Evolutionary conservation across 306 rosid species (phyloP), one percentile per base, ranked within the genome.

Genomic region (Crataegus laevigata): DNA sequence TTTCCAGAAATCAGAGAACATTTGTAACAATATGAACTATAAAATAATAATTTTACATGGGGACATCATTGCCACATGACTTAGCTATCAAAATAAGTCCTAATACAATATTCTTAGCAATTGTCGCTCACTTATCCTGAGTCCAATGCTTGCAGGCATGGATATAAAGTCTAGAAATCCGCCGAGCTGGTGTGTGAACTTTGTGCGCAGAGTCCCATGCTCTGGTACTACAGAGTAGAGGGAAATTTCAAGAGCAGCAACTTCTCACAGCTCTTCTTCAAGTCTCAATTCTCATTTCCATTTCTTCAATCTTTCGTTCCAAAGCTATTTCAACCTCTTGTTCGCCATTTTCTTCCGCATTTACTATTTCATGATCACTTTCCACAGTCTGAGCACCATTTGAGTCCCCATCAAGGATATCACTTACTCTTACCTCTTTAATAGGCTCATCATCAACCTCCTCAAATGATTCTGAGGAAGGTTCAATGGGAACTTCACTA

Each of bases 171-270:
- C 99, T 89, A 75, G 96, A 92, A 73, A 96, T 93, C 73, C 98
- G 99, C 17, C 98, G 87, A 81, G 99, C 96, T 29, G 99, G 98
- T 18, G 99, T 90, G 84, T 96, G 99, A 79, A 92, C 99, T 82
- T 96, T 96, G 78, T 96, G 98, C 38, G 92, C 97, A 5, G 99
- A 90, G 81, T 90, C 30, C 99, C 99, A 81, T 96, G 99, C 83
- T 96, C 97, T 24, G 99, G 97, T 69, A 87, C 91, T 3, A 96
- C 84, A 73, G 99, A 88, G 83, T 96, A 96, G 28, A 96, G 88
- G 64, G 99, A 89, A 69, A 96, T 87, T 84, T 96, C 99, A 80
- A 96, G 93, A 77, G 96, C 88, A n/a, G 99, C 99, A 86, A 96
- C 97, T 88, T 92, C 98, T 82, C 99, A 89, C 66, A 96, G 85